Base-by-base conservation (phyloP, 2,329 filamentous ascomycete species). In the Eutypella sp. region DNA sequence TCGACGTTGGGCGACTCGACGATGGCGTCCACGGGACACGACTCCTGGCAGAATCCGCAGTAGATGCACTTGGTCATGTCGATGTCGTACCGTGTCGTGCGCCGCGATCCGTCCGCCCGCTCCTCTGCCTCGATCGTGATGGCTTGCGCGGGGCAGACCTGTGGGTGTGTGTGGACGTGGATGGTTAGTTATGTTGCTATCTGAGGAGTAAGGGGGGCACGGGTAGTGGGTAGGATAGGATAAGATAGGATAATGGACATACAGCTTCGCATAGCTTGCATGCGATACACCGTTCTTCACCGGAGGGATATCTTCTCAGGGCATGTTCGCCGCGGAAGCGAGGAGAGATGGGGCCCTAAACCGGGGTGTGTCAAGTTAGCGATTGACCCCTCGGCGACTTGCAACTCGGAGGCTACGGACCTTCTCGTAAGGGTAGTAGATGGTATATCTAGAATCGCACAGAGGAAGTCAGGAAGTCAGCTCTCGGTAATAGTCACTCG, bases 21-120 rank as follows among this genome's bases (percentile, higher is more conserved):
- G 56, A 81, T 99, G 49, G 93, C 93, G 72, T 99, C 93, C 45
- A 99, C 93, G 38, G 93, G 93, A 74, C 93, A 99, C 55, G 89
- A 95, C 77, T 99, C 93, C 76, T 96, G 92, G 81, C 93, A 97
- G 75, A 95, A 95, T 42, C 93, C 93, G 69, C 93, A 97, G 82
- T 97, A 99, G 72, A 99, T 99, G 76, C 93, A 99, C 80, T 99
- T 99, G 64, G 93, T 97, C 93, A 99, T 99, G 73, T 99, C 93
- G 66, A 99, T 96, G 68, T 99, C 93, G 74, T 99, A 99, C 67
- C 92, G 84, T 49, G 92, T 96, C 42, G 93, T 99, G 66, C 93
- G 84, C 70, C 93, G 84, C 64, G 89, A 95, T 53, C 93, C 93
- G 63, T 99, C 93, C 64, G 88, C 89, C 66, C 93, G 90, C 78